Evolutionary conservation across 805 yeast species (phyloP), one percentile per base, ranked within the genome.

Genomic region (Starmerella floris): DNA sequence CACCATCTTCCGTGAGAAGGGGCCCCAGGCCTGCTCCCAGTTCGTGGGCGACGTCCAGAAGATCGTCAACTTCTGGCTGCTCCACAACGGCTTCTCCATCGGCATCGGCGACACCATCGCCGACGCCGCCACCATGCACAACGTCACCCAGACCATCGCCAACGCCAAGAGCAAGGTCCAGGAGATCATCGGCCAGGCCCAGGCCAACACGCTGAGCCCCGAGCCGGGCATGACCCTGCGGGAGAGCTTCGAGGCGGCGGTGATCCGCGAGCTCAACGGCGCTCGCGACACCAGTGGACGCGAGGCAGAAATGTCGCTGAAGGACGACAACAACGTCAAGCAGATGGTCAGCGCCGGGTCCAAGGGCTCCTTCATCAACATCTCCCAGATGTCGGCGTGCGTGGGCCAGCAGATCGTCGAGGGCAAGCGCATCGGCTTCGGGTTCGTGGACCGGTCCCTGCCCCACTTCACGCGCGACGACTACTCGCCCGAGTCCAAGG

Each of bases 91-190:
- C 47, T 91, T 91, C 66, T 88, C 97, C 11, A 93, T 93, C 55
- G 99, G 99, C 73, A 91, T 91, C 64, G 99, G 99, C 70, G 99
- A 91, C 65, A 91, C 98, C 3, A 93, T 91, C 67, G 98, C 98
- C 38, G 98, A 93, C 69, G 76, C 87, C n/a, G 78, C 74, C 25
- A 91, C 99, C 33, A 93, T 91, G 95, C 77, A 78, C 53, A 80
- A 79, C 53, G 87, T 91, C 55, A 91, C 97, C 1, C 79, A 80
- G 45, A 88, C 97, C 3, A 91, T 91, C 62, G 78, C 83, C 40
- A 83, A 78, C 48, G 98, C 98, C 15, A 93, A 93, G 63, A 74
- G 73, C 36, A 84, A 88, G 67, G 99, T 91, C 31, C 96, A 88
- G 60, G 91, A 82, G 56, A 88, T 88, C 42, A 88, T 91, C 47